Percentiles rank a stretch among this genome's conserved stretches.
Evolutionary conservation across 2,329 filamentous ascomycete genomes (phyloP).

Genomic region (Trichoderma simmonsii): DNA sequence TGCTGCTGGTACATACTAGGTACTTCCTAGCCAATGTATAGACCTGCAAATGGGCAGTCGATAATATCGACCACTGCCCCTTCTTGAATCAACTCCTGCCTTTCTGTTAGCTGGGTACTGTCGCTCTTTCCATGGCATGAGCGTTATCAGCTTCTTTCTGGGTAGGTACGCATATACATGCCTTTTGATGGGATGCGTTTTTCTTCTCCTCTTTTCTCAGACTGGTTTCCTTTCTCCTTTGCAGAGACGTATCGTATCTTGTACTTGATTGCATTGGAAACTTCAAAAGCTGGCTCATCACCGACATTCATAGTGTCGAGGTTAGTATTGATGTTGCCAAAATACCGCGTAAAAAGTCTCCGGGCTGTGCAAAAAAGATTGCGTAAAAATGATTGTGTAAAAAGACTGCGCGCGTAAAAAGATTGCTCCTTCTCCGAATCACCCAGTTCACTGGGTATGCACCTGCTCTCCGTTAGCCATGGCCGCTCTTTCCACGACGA

Average conservation of each 20-base stretch:
- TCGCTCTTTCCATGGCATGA: background rate
- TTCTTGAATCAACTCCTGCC: background rate
- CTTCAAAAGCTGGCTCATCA: background rate
- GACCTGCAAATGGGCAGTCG: background rate
- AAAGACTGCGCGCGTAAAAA: background rate
- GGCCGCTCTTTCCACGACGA: background rate
- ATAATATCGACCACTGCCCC: background rate
- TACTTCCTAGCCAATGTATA: background rate
- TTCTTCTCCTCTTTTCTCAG: background rate
- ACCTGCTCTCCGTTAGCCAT: background rate
- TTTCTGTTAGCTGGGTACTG: background rate
- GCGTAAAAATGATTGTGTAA: background rate
- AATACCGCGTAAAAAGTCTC: too few species aligned
- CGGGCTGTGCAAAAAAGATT: too few species aligned
- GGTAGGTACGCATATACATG: background rate
- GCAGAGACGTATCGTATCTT: background rate
- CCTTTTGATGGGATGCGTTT: background rate
- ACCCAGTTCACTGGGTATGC: background rate
- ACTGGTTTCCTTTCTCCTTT: background rate
- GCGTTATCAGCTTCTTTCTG: background rate
- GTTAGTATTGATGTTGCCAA: too few species aligned
- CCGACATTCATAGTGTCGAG: too few species aligned
- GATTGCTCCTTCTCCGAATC: background rate
- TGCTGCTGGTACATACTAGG: background rate
- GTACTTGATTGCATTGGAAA: background rate